Percentiles rank a stretch among this genome's conserved stretches.
Conservation (phyloP, 306 rosid genomes). For the Argentina anserina region DNA sequence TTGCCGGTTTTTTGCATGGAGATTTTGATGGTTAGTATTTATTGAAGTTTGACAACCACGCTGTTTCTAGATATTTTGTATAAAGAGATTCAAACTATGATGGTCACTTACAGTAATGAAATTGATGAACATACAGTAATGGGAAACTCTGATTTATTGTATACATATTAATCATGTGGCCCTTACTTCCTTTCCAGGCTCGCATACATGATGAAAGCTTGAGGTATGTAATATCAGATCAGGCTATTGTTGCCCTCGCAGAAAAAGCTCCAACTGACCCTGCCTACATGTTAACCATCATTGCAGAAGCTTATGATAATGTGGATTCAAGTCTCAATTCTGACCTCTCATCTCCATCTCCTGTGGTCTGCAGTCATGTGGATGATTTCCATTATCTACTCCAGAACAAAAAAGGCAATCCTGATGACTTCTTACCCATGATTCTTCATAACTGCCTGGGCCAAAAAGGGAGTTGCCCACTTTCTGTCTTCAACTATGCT, state of each 20-base stretch:
- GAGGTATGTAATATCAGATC: slow-evolving; percentile 80
- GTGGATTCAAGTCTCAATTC: slow-evolving; percentile 45
- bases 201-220: slow-evolving; percentile 91
- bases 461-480: slow-evolving; percentile 71
- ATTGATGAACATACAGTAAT: background rate
- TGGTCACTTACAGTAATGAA: background rate
- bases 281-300: slow-evolving; percentile 40
- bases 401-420: slow-evolving; percentile 40
- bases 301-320: slow-evolving; percentile 57
- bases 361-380: slow-evolving; percentile 71
- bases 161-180: slow-evolving; percentile 18
- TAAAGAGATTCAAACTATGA: background rate
- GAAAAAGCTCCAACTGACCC: slow-evolving; percentile 39
- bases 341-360: slow-evolving; percentile 55
- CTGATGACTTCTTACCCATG: slow-evolving; percentile 46
- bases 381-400: slow-evolving; percentile 58
- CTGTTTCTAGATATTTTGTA: too few relatives aligned
- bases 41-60: slow-evolving; percentile 21
- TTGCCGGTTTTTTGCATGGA: slow-evolving; percentile 77
- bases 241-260: slow-evolving; percentile 73
- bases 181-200: slow-evolving; percentile 65
- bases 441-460: slow-evolving; percentile 84
- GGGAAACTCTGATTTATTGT: background rate
- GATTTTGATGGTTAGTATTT: slow-evolving; percentile 78
- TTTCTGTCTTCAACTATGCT: slow-evolving; percentile 70